These are phyloP conservation scores for Corinectria fuckeliana DNA, from an alignment of 2,329 filamentous ascomycete species.

Conservation along the genomic window DNA sequence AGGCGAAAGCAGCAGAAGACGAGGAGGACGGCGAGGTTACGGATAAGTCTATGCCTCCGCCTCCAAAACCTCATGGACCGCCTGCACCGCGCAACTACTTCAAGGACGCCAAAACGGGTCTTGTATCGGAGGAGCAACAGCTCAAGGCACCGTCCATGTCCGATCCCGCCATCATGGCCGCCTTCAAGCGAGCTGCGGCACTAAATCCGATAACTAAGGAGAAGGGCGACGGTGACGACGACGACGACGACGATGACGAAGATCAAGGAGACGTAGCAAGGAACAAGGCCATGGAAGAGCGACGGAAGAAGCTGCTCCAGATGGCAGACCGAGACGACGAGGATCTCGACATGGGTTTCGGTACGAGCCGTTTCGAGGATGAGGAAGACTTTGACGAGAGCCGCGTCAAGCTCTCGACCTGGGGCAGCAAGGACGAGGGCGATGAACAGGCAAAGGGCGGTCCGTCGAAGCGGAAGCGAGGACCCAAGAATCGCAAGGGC, in stretches of 20 bases:
- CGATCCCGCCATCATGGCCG: slow-evolving; percentile 82
- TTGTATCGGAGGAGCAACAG: slow-evolving; percentile 60
- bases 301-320: slow-evolving; percentile 76
- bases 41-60: slow-evolving; percentile 52
- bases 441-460: slow-evolving; percentile 53
- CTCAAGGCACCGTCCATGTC: slow-evolving; percentile 63
- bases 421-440: slow-evolving; percentile 62
- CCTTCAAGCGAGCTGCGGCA: slow-evolving; percentile 82
- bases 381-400: slow-evolving; percentile 80
- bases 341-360: slow-evolving; percentile 95
- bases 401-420: slow-evolving; percentile 72
- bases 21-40: slow-evolving; percentile 29
- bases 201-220: slow-evolving; percentile 57
- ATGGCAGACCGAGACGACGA: slow-evolving; percentile 80
- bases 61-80: slow-evolving; percentile 49
- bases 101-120: slow-evolving; percentile 60
- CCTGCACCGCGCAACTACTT: slow-evolving; percentile 65
- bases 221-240: slow-evolving; percentile 36
- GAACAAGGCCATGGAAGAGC: slow-evolving; percentile 66
- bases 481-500: slow-evolving; percentile 77
- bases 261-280: slow-evolving; percentile 51
- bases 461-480: slow-evolving; percentile 70
- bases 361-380: slow-evolving; percentile 84
- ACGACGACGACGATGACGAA: slow-evolving; percentile 38
- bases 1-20: slow-evolving; percentile 26